Evolutionary conservation across 352 stramenopile species (phyloP).

Genomic region (Globisporangium echinulatum): DNA sequence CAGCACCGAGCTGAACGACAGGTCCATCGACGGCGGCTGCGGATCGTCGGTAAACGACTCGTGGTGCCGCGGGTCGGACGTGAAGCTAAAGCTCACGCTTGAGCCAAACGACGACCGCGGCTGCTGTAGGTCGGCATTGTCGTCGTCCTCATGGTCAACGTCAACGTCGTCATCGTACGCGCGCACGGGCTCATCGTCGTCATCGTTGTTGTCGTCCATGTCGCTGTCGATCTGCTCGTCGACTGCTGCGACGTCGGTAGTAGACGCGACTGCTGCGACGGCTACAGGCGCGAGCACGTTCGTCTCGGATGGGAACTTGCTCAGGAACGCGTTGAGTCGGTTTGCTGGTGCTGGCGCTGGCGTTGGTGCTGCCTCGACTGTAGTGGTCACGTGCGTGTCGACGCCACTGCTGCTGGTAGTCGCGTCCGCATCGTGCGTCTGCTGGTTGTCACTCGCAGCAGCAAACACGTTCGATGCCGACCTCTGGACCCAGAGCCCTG

Average conservation of each 20-base stretch:
- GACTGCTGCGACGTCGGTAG: conserved; percentile 1
- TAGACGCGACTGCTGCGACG: conserved; percentile 12
- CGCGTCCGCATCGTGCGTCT: not conserved
- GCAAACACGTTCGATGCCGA: conserved; percentile 3
- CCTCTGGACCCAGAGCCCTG: conserved; percentile 7
- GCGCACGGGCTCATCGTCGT: conserved; percentile 8
- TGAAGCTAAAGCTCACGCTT: conserved; percentile 18
- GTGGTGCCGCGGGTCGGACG: conserved; percentile 13
- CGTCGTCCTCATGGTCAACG: conserved; percentile 1
- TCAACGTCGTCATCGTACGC: conserved; percentile 6
- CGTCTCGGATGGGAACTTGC: conserved; percentile 42
- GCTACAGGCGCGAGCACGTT: conserved; percentile 11
- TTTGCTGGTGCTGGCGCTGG: not conserved
- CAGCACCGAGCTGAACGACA: conserved; percentile 12
- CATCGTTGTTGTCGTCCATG: conserved; percentile 4
- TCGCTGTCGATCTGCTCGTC: conserved; percentile 1
- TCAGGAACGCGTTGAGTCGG: conserved; percentile 58
- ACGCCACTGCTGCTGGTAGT: not conserved
- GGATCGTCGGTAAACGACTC: conserved; percentile 12
- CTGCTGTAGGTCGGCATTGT: conserved; percentile 1
- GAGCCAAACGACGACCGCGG: conserved; percentile 9
- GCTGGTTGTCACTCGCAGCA: conserved; percentile 5
- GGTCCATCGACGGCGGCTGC: not conserved
- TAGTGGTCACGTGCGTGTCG: too few relatives aligned
- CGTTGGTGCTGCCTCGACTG: not conserved